Percentiles rank a stretch among this genome's conserved stretches.
These are phyloP conservation scores for Starmerella bombi DNA, from an alignment of 805 yeast species.

Conservation along the genomic window DNA sequence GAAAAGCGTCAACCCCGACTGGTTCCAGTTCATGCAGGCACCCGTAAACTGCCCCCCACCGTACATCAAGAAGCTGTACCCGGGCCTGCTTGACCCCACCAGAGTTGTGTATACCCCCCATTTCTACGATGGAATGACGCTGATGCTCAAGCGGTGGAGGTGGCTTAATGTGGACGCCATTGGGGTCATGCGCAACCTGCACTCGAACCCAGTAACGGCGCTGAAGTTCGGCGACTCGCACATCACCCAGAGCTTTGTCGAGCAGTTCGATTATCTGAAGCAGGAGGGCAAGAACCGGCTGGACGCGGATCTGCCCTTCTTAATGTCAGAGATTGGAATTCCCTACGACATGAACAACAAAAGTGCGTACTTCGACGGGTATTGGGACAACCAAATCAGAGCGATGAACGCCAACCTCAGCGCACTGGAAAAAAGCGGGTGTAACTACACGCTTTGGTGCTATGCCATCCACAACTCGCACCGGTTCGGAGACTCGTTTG, in stretches of 20 bases:
- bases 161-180: conserved; percentile 75
- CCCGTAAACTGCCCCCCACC: conserved; percentile 78
- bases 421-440: conserved; percentile 62
- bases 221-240: conserved; percentile 54
- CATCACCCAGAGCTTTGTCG: conserved; percentile 56
- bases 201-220: conserved; percentile 65
- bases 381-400: conserved; percentile 57
- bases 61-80: conserved; percentile 39
- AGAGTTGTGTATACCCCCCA: conserved; percentile 60
- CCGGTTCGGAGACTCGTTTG: conserved; percentile 84
- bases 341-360: conserved; percentile 90
- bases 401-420: conserved; percentile 73
- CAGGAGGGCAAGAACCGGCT: conserved; percentile 48
- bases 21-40: conserved; percentile 58
- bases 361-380: conserved; percentile 51
- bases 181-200: conserved; percentile 71
- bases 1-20: conserved; percentile 33
- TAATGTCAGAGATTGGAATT: conserved; percentile 93
- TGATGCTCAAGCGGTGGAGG: conserved; percentile 83
- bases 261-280: conserved; percentile 55
- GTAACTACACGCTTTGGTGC: conserved; percentile 78
- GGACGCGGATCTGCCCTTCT: conserved; percentile 53
- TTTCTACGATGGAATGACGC: conserved; percentile 86
- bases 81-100: conserved; percentile 32
- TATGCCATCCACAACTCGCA: conserved; percentile 64